Percentiles rank a stretch among this genome's conserved stretches.
These are phyloP conservation scores for Leccinum longicurvipes DNA, from an alignment of 768 basidiomycete species.

Conservation along the genomic window DNA sequence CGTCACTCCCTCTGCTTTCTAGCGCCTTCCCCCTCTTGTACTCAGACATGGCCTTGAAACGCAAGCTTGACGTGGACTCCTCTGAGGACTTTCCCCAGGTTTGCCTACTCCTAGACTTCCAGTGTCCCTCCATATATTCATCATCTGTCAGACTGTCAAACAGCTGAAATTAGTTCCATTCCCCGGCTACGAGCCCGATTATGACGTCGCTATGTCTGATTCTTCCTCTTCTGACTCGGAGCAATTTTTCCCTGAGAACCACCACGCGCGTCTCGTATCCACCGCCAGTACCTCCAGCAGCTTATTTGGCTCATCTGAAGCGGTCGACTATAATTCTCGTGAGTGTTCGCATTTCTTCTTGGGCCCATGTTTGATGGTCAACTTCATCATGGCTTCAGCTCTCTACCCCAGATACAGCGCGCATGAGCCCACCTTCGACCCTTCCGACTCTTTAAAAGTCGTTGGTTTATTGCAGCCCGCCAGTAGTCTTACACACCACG, in stretches of 20 bases:
- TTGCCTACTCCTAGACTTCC: constrained; percentile 19
- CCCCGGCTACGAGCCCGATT: constrained; percentile 59
- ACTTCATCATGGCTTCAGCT: constrained; percentile 8
- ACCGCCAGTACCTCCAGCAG: constrained; percentile 56
- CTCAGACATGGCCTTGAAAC: constrained; percentile 63
- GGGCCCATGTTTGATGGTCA: neutral
- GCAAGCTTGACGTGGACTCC: constrained; percentile 64
- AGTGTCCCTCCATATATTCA: constrained; percentile 15
- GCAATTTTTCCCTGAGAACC: constrained; percentile 47
- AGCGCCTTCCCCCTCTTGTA: constrained; percentile 3
- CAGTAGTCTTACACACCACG: constrained; percentile 60
- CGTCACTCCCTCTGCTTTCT: constrained; percentile 1
- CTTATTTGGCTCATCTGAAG: constrained; percentile 48
- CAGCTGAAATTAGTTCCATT: constrained; percentile 75
- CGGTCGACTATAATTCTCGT: constrained; percentile 47
- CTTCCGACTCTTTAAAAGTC: constrained; percentile 43
- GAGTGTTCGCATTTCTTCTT: constrained; percentile 24
- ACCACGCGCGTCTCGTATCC: constrained; percentile 64
- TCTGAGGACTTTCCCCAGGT: constrained; percentile 54
- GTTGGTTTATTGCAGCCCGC: constrained; percentile 70
- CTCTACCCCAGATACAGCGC: constrained; percentile 63
- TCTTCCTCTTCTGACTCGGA: constrained; percentile 53
- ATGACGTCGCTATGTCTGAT: constrained; percentile 69
- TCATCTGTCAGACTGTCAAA: constrained; percentile 48
- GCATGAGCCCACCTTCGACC: constrained; percentile 54